Percentiles rank a stretch among this genome's conserved stretches.
Conservation (phyloP, 495 filamentous ascomycete species). For the Pseudoneurospora amorphoporcata region DNA sequence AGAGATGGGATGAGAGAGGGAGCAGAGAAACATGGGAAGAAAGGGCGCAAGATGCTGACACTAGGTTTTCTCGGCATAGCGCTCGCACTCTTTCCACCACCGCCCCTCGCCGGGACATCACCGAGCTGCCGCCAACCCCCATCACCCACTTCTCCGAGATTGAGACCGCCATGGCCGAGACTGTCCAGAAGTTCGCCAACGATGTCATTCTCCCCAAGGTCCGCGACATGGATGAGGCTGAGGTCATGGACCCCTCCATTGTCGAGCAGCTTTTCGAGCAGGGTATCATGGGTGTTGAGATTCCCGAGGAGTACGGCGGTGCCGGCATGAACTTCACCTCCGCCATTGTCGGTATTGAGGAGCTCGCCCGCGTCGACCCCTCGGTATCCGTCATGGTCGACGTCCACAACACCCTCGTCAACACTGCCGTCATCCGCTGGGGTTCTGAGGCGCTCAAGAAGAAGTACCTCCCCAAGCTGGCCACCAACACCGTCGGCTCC, state of each 20-base stretch:
- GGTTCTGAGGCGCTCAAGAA: constrained; percentile 64
- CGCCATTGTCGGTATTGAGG: constrained; percentile 93
- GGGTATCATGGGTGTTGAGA: constrained; percentile 94
- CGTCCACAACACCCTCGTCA: constrained; percentile 96
- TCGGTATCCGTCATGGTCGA: constrained; percentile 89
- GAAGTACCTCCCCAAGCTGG: constrained; percentile 78
- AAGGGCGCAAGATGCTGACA: constrained; percentile 4
- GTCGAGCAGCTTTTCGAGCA: constrained; percentile 95
- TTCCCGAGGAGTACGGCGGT: constrained; percentile 93
- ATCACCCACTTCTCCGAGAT: constrained; percentile 90
- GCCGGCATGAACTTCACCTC: constrained; percentile 98
- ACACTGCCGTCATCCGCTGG: constrained; percentile 84
- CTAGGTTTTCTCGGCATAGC: constrained; percentile 18
- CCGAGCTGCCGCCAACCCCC: constrained; percentile 74
- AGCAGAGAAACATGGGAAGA: neutral
- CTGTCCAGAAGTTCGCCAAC: constrained; percentile 81
- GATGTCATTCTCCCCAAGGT: constrained; percentile 86
- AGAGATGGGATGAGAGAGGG: neutral
- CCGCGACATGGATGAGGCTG: constrained; percentile 95
- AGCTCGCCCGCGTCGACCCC: constrained; percentile 88
- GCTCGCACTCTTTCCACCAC: constrained; percentile 66
- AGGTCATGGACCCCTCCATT: constrained; percentile 79
- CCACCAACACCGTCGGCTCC: constrained; percentile 83
- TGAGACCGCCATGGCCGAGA: constrained; percentile 78
- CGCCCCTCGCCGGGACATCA: constrained; percentile 42